Conservation (phyloP, 2,329 filamentous ascomycete species). For the Sporothrix pallida region DNA sequence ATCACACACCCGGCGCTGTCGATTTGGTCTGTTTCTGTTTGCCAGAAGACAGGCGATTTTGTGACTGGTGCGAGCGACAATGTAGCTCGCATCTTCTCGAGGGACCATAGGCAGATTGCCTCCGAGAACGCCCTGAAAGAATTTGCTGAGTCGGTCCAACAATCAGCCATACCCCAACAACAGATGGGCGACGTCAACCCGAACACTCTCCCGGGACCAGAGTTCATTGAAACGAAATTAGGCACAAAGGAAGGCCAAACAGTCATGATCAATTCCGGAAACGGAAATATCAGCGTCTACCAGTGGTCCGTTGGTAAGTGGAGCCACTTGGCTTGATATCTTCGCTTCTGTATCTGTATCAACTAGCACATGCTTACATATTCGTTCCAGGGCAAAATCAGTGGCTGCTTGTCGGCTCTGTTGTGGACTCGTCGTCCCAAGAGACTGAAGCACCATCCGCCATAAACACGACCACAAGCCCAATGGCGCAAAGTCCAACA, state of each 20-base stretch:
- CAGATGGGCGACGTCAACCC: constrained; percentile 81
- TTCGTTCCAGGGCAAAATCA: constrained; percentile 59
- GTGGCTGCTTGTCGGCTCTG: constrained; percentile 91
- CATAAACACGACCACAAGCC: constrained; percentile 75
- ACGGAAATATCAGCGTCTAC: constrained; percentile 84
- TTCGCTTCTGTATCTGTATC: background rate
- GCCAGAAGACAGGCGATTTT: constrained; percentile 83
- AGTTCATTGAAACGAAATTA: constrained; percentile 79
- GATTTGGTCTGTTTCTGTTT: constrained; percentile 91
- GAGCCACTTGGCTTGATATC: background rate
- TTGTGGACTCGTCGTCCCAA: constrained; percentile 66
- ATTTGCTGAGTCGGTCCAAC: constrained; percentile 82
- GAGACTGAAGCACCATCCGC: constrained; percentile 56
- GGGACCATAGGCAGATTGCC: constrained; percentile 71
- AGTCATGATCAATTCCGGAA: constrained; percentile 82
- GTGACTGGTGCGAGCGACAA: constrained; percentile 92
- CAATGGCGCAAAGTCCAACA: constrained; percentile 80
- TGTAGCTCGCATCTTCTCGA: constrained; percentile 81
- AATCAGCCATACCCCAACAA: constrained; percentile 86
- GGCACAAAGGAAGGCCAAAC: constrained; percentile 98
- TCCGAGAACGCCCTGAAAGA: constrained; percentile 68
- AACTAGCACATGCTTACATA: background rate
- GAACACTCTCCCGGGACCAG: constrained; percentile 85
- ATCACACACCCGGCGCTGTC: constrained; percentile 97
- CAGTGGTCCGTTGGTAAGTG: constrained; percentile 72